A percentile compares a stretch with the other conserved stretches of the same genome.
These are phyloP conservation scores for Puccinia horiana DNA, from an alignment of 1,284 basidiomycete genomes.

Conservation along the genomic window DNA sequence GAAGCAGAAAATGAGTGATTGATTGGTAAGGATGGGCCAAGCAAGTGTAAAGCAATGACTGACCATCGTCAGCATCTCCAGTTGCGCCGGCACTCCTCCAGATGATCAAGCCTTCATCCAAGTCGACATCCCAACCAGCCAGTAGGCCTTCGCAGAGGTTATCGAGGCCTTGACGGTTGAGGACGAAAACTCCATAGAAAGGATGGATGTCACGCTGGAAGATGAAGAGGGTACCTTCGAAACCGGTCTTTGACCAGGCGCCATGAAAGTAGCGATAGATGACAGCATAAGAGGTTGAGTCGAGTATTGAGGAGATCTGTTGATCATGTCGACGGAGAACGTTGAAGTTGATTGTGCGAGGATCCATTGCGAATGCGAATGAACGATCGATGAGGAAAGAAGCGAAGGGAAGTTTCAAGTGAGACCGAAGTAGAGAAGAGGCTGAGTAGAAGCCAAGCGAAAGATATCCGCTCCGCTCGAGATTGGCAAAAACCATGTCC, in stretches of 20 bases:
- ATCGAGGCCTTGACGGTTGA: conserved; percentile 37
- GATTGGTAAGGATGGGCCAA: no score
- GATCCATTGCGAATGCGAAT: conserved; percentile 42
- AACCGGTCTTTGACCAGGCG: conserved; percentile 34
- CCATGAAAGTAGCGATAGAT: conserved; percentile 39
- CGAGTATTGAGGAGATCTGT: conserved; percentile 9
- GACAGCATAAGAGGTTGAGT: conserved; percentile 40
- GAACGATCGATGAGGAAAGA: no score
- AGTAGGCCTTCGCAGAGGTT: conserved; percentile 20
- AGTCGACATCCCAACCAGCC: conserved; percentile 16
- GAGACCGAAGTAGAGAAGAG: background rate
- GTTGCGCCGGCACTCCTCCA: conserved; percentile 36
- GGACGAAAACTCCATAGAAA: conserved; percentile 30
- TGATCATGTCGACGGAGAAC: conserved; percentile 38
- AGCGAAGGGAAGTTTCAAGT: no score
- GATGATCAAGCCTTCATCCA: conserved; percentile 41
- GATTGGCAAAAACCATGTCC: no score
- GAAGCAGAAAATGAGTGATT: background rate
- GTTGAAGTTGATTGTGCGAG: conserved; percentile 39
- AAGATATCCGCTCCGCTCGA: no score
- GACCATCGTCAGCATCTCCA: conserved; percentile 35
- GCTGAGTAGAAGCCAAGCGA: no score
- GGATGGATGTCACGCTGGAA: conserved; percentile 27
- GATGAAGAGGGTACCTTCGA: conserved; percentile 39
- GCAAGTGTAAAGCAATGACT: background rate